Evolutionary conservation across 805 yeast species (phyloP), one percentile per base, ranked within the genome.

Genomic region (Barnettozyma californica): DNA sequence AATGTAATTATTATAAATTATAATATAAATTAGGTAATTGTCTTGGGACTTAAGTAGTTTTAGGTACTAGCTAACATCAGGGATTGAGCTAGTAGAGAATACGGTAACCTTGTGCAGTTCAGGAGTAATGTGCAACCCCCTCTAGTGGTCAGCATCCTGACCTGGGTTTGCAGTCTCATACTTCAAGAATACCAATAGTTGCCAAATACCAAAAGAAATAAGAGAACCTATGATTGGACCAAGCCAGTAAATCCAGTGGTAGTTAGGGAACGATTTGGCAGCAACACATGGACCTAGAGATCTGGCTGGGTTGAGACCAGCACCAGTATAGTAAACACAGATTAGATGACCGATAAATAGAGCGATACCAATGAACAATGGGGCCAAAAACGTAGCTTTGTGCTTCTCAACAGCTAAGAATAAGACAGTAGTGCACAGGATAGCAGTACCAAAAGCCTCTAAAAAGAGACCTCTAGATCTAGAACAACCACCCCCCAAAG

Each of bases 181-280:
- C 61, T 84, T 76, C 60, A 85, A 71, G 60, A 77, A 59, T 67
- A 80, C 82, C 70, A 87, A 73, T 43, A 79, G 54, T 63, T 81
- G 75, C 84, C 87, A 86, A 55, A 87, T 73, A 52, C 76, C 77
- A 56, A 76, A 79, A 18, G 95, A 83, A 56, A 87, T 64, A 48
- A 75, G 52, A 10, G 91, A 70, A 55, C 95, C 96, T 50, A 85
- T 62, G 47, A 82, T 59, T 52, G 96, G 96, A 47, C 96, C 96
- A 49, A 88, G 80, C 94, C 95, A 87, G 76, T 88, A 88, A 56
- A 89, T 87, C 95, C 95, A 88, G 75, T 82, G 89, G 71, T 88
- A 88, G 61, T 61, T 65, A 33, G 96, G 95, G 83, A 89, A 89
- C 20, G 78, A 73, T 49, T 67, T 73, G 47, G 78, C 77, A 51